Base-by-base conservation (phyloP, 768 basidiomycete species). In the Tremella fuciformis region DNA sequence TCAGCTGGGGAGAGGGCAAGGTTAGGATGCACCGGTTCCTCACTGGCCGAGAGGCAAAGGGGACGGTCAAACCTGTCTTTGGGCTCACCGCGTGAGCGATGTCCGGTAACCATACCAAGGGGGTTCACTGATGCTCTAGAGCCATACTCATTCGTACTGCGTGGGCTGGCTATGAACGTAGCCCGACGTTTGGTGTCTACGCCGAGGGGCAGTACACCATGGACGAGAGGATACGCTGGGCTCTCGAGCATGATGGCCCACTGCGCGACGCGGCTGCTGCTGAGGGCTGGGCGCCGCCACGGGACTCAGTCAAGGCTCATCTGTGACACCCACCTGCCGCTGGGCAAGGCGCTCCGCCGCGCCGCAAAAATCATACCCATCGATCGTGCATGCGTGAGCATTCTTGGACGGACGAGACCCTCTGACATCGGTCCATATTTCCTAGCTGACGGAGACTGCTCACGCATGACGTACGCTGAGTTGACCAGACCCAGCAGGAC, bases 21-120 rank as follows among this genome's bases (percentile, higher is more conserved):
- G 78, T 82, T 16, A 83, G 89, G 21, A 80, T 84, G 62, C 91
- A 93, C 76, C 79, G 81, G 16, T 94, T 94, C 79, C 80, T 91
- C 51, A 94, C 91, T 0, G 91, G 91, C 0, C 80, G 90, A 41
- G 91, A 94, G 72, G 84, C 86, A 15, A 91, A 90, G 0, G 83
- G 86, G 13, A 90, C 91, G 0, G 83, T 89, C 13, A 92, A 90
- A 68, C 91, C 91, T n/a, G 84, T 93, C 0, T 89, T 85, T 64
- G 91, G 91, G 8, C 77, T 94, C 8, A 94, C 91, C 25, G 85
- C 90, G 89, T 92, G 73, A 62, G 87, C 82, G 7, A 1, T 8
- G 26, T n/a, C 18, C 15, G 18, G 8, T 6, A 15, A 6, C 15
- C n/a, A 22, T 6, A 46, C 42, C 4, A 4, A 46, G 42, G 42